phyloP scores from a whole-genome alignment of 2,329 filamentous ascomycete genomes.

The Ceratocystis harringtonii region DNA sequence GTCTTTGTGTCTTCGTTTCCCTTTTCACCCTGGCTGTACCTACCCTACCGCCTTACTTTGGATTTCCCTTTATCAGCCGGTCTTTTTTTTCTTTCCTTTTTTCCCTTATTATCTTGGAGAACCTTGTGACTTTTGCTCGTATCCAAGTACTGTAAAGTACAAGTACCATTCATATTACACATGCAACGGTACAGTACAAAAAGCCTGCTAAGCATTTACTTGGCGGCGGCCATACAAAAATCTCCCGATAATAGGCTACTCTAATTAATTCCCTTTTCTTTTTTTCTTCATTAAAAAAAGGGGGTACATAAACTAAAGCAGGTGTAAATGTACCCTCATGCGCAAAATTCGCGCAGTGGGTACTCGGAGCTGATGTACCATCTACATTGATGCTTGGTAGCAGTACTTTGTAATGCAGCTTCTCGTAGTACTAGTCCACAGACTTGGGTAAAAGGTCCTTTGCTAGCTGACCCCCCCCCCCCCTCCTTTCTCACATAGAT shows the following conservation, averaged over 20 bases:
- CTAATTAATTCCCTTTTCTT: not conserved
- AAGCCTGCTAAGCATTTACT: not conserved
- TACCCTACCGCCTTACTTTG: too few relatives aligned
- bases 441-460: too few relatives aligned
- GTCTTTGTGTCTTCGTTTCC: not conserved
- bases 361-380: not conserved
- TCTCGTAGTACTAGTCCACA: too few relatives aligned
- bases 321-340: not conserved
- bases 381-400: not conserved
- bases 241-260: too few relatives aligned
- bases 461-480: too few relatives aligned
- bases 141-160: not conserved
- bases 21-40: too few relatives aligned
- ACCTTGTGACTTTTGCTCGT: not conserved
- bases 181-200: not conserved
- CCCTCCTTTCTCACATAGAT: too few relatives aligned
- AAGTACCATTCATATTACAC: too few relatives aligned
- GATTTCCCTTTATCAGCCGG: too few relatives aligned
- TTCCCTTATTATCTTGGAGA: not conserved
- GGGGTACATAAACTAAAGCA: conserved; percentile 1
- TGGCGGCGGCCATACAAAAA: too few relatives aligned
- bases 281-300: not conserved
- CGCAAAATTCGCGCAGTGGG: conserved; percentile 2
- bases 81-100: not conserved
- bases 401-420: not conserved